Conservation (phyloP, 202 grass and related monocot genomes). For the Setaria italica region DNA sequence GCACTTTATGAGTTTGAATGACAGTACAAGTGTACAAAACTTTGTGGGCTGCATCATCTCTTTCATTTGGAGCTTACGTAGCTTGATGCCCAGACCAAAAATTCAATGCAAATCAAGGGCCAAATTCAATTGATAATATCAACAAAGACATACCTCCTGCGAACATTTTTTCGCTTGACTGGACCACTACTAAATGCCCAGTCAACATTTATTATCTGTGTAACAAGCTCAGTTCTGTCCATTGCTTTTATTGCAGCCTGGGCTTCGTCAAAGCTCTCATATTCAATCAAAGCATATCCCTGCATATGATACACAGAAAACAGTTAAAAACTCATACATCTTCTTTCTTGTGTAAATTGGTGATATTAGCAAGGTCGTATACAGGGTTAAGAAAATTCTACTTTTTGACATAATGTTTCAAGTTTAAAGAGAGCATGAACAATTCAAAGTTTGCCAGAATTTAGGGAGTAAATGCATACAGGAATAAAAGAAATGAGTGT, state of each 20-base stretch:
- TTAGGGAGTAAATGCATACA: neutral
- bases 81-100: neutral
- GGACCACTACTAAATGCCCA: slow-evolving; percentile 86
- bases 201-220: slow-evolving; percentile 72
- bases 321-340: neutral
- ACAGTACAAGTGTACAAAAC: too few species aligned
- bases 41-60: neutral
- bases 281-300: slow-evolving; percentile 82
- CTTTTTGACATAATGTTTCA: neutral
- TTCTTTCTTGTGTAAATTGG: neutral
- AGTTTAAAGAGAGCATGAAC: slow-evolving; percentile 7
- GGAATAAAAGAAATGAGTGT: neutral
- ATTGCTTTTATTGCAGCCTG: slow-evolving; percentile 68
- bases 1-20: neutral
- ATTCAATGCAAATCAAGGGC: neutral
- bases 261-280: slow-evolving; percentile 72
- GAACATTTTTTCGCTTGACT: slow-evolving; percentile 51
- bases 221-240: slow-evolving; percentile 65
- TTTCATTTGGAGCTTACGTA: neutral
- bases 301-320: slow-evolving; percentile 9
- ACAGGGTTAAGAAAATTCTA: neutral
- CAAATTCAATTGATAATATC: neutral
- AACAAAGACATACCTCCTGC: slow-evolving; percentile 41
- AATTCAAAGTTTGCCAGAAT: neutral
- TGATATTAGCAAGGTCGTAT: neutral